Percentiles rank a stretch among this genome's conserved stretches.
Evolutionary conservation across 2,329 filamentous ascomycete genomes (phyloP).

Genomic region (Aspergillus fischeri): DNA sequence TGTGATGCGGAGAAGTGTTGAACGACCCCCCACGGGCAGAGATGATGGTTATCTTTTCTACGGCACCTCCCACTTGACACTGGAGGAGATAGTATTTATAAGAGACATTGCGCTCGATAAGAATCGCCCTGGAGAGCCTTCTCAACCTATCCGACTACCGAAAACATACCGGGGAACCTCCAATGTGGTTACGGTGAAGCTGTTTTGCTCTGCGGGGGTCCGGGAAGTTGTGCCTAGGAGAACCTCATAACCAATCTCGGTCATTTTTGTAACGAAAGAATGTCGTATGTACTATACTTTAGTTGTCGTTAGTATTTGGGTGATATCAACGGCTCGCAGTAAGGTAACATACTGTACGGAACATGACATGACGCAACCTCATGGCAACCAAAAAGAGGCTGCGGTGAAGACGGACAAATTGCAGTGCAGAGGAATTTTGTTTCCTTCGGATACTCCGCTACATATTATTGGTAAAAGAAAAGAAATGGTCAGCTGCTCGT

Average conservation of each 20-base stretch:
- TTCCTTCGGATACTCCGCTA: constrained; percentile 9
- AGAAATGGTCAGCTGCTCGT: neutral
- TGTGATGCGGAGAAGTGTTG: neutral
- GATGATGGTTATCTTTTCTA: neutral
- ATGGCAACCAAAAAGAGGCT: constrained; percentile 28
- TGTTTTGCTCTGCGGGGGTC: constrained; percentile 22
- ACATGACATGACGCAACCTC: constrained; percentile 6
- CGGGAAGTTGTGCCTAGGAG: constrained; percentile 3
- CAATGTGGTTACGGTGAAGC: constrained; percentile 28
- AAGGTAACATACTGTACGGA: constrained; percentile 6
- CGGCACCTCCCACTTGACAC: neutral
- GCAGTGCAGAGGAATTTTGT: neutral
- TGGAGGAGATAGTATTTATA: constrained; percentile 18
- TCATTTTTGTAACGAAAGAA: constrained; percentile 1
- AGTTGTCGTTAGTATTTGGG: neutral
- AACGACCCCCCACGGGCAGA: neutral
- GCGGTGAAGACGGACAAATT: constrained; percentile 26
- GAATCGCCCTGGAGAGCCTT: constrained; percentile 11
- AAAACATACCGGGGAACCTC: constrained; percentile 18
- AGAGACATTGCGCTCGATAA: constrained; percentile 11
- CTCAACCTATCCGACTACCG: constrained; percentile 13
- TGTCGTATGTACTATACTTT: constrained; percentile 1
- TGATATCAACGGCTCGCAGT: neutral
- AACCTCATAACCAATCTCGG: neutral
- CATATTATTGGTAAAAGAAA: neutral